Base-by-base conservation (phyloP, 2,329 filamentous ascomycete species). In the Chaetothyriales sp. region DNA sequence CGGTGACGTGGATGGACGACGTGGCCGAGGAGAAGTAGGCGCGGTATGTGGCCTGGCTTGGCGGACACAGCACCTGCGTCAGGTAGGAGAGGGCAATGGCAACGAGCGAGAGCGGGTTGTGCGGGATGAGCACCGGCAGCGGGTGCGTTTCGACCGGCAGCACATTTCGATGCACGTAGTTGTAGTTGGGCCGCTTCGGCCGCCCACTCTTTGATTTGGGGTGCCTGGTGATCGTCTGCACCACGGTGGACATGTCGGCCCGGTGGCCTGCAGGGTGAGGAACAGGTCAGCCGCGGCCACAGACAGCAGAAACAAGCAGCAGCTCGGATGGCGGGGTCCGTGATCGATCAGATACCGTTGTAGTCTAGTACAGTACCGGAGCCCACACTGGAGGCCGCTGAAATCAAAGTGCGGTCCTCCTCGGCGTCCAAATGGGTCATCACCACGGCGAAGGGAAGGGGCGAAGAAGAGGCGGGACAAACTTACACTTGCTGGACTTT, bases 91-190 rank as follows among this genome's bases (percentile, higher is more conserved):
- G 85, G 43, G 81, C 77, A 58, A 95, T 77, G 62, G 89, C 85
- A 57, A 95, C 73, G 40, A 95, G 71, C 40, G 90, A 97, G 45
- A 97, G 68, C 44, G 92, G 92, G 65, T 97, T 95, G 69, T 86
- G 88, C 50, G 90, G 90, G 61, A 95, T 86, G 66, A 98, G 86
- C 47, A 80, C 78, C 40, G 92, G 92, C 8, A 97, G 75, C 20
- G 90, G 89, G 64, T 90, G 86, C 5, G 86, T 83, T 58, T 82
- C 79, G 55, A 97, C 71, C 22, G 92, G 92, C 5, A 86, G 78
- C 51, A 89, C 86, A 52, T 87, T 80, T 48, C 81, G 77, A 69
- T 98, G 92, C 50, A 95, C 83, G 65, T 89, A 75, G 66, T 82
- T 81, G 65, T 80, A 83, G 61, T 83, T 83, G 33, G 71, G 71